Evolutionary conservation across 805 yeast species (phyloP).

Genomic region (Wickerhamomyces bovis): DNA sequence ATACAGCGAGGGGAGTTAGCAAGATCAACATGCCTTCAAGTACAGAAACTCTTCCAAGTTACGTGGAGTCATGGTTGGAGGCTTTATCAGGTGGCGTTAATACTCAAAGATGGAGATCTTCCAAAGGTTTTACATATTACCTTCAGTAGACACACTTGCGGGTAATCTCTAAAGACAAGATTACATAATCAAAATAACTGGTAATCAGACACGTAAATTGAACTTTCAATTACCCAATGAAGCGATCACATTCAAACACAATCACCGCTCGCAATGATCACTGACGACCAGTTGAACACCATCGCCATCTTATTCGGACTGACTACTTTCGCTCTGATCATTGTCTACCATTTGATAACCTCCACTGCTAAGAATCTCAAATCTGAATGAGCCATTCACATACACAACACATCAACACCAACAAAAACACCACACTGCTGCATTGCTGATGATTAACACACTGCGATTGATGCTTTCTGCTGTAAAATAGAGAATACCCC

Average conservation of each 20-base stretch:
- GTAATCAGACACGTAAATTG: neutral
- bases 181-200: neutral
- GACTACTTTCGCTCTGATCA: slow-evolving; percentile 60
- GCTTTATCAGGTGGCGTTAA: neutral
- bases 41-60: slow-evolving; percentile 44
- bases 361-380: slow-evolving; percentile 33
- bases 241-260: neutral
- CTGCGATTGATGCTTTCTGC: neutral
- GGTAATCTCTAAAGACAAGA: neutral
- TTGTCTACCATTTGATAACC: slow-evolving; percentile 62
- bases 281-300: slow-evolving; percentile 72
- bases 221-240: neutral
- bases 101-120: neutral
- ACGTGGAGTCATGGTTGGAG: slow-evolving; percentile 21
- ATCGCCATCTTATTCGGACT: slow-evolving; percentile 73
- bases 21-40: slow-evolving; percentile 8
- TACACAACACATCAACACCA: neutral
- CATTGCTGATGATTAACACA: neutral
- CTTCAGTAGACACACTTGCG: neutral
- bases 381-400: slow-evolving; percentile 1
- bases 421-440: neutral
- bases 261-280: slow-evolving; percentile 49
- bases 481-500: neutral
- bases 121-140: neutral
- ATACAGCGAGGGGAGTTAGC: too few species aligned